Evolutionary conservation across 2,329 filamentous ascomycete species (phyloP).

Genomic region (Fusarium sambucinum): DNA sequence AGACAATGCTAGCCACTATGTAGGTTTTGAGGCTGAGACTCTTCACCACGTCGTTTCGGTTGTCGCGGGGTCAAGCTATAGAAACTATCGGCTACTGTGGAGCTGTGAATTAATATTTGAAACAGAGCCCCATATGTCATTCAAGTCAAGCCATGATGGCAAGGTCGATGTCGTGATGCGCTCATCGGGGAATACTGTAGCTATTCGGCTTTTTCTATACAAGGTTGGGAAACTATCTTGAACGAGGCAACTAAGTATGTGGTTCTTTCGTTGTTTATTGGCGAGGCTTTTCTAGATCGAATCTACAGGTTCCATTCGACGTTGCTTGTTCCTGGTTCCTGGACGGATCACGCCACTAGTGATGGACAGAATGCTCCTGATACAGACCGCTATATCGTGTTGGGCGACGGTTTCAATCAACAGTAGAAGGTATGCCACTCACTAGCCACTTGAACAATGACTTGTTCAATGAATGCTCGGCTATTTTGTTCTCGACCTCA

Average conservation of each 20-base stretch:
- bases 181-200: constrained; percentile 1
- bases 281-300: constrained; percentile 24
- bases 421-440: not conserved
- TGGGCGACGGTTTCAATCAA: constrained; percentile 6
- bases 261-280: not conserved
- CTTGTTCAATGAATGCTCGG: not conserved
- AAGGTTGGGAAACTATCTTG: not conserved
- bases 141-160: constrained; percentile 1
- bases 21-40: constrained; percentile 19
- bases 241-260: not conserved
- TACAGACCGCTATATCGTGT: constrained; percentile 33
- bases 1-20: constrained; percentile 14
- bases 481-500: not conserved
- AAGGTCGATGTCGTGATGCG: not conserved
- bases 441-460: constrained; percentile 13
- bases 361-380: constrained; percentile 2
- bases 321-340: constrained; percentile 44
- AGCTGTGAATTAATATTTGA: constrained; percentile 5
- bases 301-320: constrained; percentile 13
- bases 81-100: constrained; percentile 2
- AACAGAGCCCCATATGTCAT: constrained; percentile 20
- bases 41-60: constrained; percentile 1
- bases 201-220: not conserved
- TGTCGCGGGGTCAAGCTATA: constrained; percentile 31
- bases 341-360: constrained; percentile 35